Evolutionary conservation across 371 early-diverging fungal species (phyloP).

Genomic region (Cokeromyces recurvatus): DNA sequence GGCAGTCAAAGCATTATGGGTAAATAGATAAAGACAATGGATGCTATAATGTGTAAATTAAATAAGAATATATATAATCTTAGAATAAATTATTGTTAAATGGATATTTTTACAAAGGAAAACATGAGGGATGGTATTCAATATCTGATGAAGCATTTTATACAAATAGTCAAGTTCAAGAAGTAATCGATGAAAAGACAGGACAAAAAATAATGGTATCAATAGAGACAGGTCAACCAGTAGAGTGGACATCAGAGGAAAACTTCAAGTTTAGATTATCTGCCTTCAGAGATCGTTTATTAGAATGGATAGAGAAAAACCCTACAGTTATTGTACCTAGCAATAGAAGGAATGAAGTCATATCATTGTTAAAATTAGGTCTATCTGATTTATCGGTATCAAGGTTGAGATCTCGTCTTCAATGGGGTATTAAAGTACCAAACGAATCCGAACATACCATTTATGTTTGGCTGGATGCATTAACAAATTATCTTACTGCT

Average conservation of each 20-base stretch:
- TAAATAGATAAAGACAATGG: constrained; percentile 13
- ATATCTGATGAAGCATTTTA: constrained; percentile 95
- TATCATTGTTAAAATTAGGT: constrained; percentile 47
- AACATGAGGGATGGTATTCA: constrained; percentile 94
- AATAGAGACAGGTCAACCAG: constrained; percentile 77
- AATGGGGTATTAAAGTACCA: constrained; percentile 95
- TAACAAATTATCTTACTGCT: constrained; percentile 89
- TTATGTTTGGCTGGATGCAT: constrained; percentile 97
- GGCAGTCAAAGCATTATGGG: constrained; percentile 78
- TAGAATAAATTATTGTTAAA: constrained; percentile 58
- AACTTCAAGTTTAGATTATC: constrained; percentile 91
- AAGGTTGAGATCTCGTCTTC: constrained; percentile 68
- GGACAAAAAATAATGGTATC: constrained; percentile 58
- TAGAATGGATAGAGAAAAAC: constrained; percentile 67
- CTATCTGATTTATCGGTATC: constrained; percentile 84
- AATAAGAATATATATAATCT: not conserved
- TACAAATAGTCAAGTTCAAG: constrained; percentile 67
- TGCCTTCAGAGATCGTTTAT: constrained; percentile 53
- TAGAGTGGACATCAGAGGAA: constrained; percentile 89
- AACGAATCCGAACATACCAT: constrained; percentile 84
- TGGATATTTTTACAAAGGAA: constrained; percentile 90
- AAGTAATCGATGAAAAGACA: constrained; percentile 52
- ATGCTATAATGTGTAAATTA: not conserved
- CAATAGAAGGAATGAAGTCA: constrained; percentile 58
- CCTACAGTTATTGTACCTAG: constrained; percentile 59